A percentile compares a stretch with the other conserved stretches of the same genome.
phyloP scores from a whole-genome alignment of 2,329 filamentous ascomycete species.

The Aspergillus pseudoglaucus region DNA sequence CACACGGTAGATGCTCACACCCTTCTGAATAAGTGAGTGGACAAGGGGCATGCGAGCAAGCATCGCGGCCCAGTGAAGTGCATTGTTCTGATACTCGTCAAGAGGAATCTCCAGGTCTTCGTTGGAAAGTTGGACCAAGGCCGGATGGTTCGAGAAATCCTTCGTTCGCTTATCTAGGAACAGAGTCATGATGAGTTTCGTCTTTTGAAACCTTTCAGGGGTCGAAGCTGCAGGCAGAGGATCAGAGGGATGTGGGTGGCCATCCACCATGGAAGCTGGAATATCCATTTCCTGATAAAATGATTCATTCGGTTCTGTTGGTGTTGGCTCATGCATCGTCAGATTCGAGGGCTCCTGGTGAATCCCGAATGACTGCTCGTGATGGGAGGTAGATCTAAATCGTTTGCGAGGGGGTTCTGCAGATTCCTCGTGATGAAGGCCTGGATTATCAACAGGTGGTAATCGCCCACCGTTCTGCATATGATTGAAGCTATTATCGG shows the following conservation, averaged over 20 bases:
- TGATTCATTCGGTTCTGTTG: conserved; percentile 42
- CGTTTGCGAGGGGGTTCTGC: conserved; percentile 79
- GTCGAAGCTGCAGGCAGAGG: conserved; percentile 47
- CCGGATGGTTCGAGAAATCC: conserved; percentile 68
- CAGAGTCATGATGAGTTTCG: conserved; percentile 71
- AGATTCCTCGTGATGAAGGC: conserved; percentile 47
- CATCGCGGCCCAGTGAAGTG: conserved; percentile 93
- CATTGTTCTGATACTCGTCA: conserved; percentile 76
- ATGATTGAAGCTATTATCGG: conserved; percentile 66
- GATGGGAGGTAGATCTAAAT: conserved; percentile 52
- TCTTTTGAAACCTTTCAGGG: conserved; percentile 69
- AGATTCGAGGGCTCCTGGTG: conserved; percentile 25
- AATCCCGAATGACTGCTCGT: conserved; percentile 30
- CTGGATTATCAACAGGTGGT: conserved; percentile 37
- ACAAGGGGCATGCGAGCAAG: conserved; percentile 78
- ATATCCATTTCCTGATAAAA: conserved; percentile 40
- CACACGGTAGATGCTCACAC: conserved; percentile 79
- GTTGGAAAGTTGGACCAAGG: conserved; percentile 67
- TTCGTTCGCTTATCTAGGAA: conserved; percentile 68
- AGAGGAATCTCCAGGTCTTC: conserved; percentile 88
- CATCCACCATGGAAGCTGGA: conserved; percentile 23
- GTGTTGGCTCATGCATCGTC: conserved; percentile 37
- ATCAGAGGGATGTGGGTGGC: conserved; percentile 29
- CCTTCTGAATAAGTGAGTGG: conserved; percentile 71
- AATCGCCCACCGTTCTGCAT: conserved; percentile 50